phyloP scores from a whole-genome alignment of 164 flowering plant species.

The Vitis rotundifolia region DNA sequence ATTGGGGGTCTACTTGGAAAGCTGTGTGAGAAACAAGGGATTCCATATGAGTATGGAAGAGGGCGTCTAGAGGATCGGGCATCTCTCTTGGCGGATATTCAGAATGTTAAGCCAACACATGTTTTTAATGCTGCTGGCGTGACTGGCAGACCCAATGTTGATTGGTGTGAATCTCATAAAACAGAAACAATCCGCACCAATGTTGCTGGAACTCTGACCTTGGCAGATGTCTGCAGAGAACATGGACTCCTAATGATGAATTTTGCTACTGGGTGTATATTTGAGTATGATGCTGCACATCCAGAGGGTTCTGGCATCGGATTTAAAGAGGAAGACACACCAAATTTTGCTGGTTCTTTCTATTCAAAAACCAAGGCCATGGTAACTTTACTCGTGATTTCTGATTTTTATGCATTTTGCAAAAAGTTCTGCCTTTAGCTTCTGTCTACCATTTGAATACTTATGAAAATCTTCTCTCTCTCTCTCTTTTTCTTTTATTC shows the following conservation, averaged over 20 bases:
- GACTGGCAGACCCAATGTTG: constrained; percentile 77
- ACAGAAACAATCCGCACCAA: constrained; percentile 65
- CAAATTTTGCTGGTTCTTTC: constrained; percentile 68
- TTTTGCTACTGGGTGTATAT: constrained; percentile 71
- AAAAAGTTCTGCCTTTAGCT: no score
- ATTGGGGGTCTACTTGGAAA: constrained; percentile 67
- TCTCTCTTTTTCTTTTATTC: background rate
- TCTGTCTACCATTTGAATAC: background rate
- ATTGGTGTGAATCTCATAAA: constrained; percentile 76
- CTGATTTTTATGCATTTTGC: background rate
- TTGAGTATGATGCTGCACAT: constrained; percentile 64
- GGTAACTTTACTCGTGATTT: constrained; percentile 33
- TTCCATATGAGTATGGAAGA: constrained; percentile 56
- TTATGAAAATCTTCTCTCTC: background rate
- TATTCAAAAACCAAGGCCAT: constrained; percentile 75
- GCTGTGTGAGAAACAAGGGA: constrained; percentile 63
- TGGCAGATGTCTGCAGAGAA: constrained; percentile 72
- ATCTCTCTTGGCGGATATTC: constrained; percentile 48
- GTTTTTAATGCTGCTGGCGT: constrained; percentile 75
- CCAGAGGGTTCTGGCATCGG: constrained; percentile 78
- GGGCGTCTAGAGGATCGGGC: constrained; percentile 64
- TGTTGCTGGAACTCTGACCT: constrained; percentile 66
- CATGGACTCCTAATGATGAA: constrained; percentile 60
- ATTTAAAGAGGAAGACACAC: constrained; percentile 66
- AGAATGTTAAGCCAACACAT: constrained; percentile 59